These are phyloP conservation scores for Eudorina sp. DNA, from an alignment of 139 green algal genomes.

Conservation along the genomic window DNA sequence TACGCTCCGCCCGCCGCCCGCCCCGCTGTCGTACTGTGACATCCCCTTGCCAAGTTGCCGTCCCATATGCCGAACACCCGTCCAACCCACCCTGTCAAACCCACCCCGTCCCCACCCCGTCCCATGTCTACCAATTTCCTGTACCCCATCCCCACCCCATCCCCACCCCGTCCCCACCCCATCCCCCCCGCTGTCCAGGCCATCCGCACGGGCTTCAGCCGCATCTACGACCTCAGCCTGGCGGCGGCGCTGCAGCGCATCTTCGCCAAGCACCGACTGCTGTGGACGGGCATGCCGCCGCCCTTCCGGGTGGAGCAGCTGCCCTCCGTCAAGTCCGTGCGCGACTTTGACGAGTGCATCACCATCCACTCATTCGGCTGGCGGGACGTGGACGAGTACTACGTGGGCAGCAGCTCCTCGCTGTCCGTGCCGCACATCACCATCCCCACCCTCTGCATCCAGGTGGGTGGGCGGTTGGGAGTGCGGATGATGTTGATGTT, in stretches of 20 bases:
- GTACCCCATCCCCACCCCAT: neutral
- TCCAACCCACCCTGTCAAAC: too few species aligned
- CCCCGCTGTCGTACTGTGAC: too few species aligned
- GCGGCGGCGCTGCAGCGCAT: conserved; percentile 71
- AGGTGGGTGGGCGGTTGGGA: too few species aligned
- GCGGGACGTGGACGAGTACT: conserved; percentile 90
- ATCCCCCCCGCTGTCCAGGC: neutral
- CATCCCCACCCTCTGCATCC: conserved; percentile 83
- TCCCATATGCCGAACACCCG: too few species aligned
- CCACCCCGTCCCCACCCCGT: too few species aligned
- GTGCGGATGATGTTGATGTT: too few species aligned
- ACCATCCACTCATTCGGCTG: conserved; percentile 80
- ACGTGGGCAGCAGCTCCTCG: conserved; percentile 71
- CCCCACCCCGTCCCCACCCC: neutral
- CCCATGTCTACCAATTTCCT: neutral
- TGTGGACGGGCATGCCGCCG: conserved; percentile 69
- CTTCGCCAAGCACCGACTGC: conserved; percentile 72
- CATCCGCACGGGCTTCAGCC: conserved; percentile 81
- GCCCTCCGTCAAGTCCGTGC: conserved; percentile 70
- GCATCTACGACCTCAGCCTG: conserved; percentile 90
- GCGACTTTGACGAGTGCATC: conserved; percentile 91
- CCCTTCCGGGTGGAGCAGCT: conserved; percentile 57
- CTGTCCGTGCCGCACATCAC: conserved; percentile 67
- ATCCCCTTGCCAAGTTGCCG: too few species aligned
- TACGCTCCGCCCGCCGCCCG: too few species aligned